Percentiles rank a stretch among this genome's conserved stretches.
phyloP scores from a whole-genome alignment of 2,329 filamentous ascomycete species.

The Paecilomyces sp. region DNA sequence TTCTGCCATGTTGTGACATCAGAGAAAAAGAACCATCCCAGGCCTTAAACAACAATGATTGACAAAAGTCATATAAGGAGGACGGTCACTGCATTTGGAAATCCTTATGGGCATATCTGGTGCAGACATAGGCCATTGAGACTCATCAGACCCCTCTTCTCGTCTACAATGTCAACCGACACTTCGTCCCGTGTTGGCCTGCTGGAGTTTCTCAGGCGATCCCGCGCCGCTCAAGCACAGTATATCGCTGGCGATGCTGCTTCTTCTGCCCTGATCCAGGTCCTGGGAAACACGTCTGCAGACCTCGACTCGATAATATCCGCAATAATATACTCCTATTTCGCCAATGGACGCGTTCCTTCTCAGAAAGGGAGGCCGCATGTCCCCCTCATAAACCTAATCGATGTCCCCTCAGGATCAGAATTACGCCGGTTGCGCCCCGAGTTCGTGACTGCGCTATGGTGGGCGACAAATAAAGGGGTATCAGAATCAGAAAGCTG shows the following conservation, averaged over 20 bases:
- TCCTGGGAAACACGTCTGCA: slow-evolving; percentile 39
- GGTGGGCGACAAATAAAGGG: slow-evolving; percentile 35
- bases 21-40: background rate
- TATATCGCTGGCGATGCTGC: slow-evolving; percentile 13
- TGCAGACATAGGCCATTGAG: background rate
- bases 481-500: slow-evolving; percentile 5
- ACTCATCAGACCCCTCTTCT: background rate
- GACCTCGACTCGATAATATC: slow-evolving; percentile 59
- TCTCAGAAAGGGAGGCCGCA: slow-evolving; percentile 34
- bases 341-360: slow-evolving; percentile 39
- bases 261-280: slow-evolving; percentile 24
- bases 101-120: background rate
- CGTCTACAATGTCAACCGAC: background rate
- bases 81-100: background rate
- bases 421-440: slow-evolving; percentile 50
- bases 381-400: slow-evolving; percentile 54
- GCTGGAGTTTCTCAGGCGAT: slow-evolving; percentile 30
- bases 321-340: slow-evolving; percentile 55
- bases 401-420: slow-evolving; percentile 33
- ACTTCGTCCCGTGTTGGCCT: slow-evolving; percentile 8
- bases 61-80: background rate
- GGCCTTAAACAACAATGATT: background rate
- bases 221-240: slow-evolving; percentile 20
- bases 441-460: slow-evolving; percentile 52
- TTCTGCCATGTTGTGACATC: slow-evolving; percentile 1